A percentile compares a stretch with the other conserved stretches of the same genome.
Conservation (phyloP, 75 land plant genomes). For the Pinus taeda region DNA sequence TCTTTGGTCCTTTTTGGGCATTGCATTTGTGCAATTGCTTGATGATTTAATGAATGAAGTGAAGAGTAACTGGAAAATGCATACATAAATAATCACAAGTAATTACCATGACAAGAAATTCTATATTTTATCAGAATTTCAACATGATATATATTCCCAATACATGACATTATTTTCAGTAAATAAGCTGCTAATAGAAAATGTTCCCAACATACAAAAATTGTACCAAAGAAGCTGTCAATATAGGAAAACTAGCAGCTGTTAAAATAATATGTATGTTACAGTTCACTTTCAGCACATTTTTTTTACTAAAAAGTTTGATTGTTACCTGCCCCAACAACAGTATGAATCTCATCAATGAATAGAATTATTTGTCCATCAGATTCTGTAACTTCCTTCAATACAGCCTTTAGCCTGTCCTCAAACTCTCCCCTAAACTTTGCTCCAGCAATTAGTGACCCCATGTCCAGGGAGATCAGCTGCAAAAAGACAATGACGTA, state of each 20-base stretch:
- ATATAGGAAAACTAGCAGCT: not conserved
- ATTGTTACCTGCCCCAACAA: constrained; percentile 90
- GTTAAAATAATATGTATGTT: not conserved
- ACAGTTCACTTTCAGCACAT: not conserved
- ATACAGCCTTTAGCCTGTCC: constrained; percentile 92
- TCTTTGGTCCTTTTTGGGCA: no score
- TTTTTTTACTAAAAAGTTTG: not conserved
- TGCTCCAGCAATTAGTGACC: constrained; percentile 90
- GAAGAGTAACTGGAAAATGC: no score
- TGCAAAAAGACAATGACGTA: constrained; percentile 23
- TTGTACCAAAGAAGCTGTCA: not conserved
- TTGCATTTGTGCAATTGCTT: no score
- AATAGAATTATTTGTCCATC: constrained; percentile 92
- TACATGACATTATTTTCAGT: no score
- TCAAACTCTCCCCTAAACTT: constrained; percentile 95
- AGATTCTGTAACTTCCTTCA: constrained; percentile 93
- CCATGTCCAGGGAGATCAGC: constrained; percentile 95
- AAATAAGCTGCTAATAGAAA: not conserved
- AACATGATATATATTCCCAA: no score
- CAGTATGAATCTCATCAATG: constrained; percentile 97
- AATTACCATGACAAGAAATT: no score
- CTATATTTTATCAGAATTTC: no score
- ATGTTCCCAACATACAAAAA: not conserved
- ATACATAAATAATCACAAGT: no score
- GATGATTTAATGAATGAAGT: no score